Conservation (phyloP, 1,284 basidiomycete species). For the Anthracocystis walkeri region DNA sequence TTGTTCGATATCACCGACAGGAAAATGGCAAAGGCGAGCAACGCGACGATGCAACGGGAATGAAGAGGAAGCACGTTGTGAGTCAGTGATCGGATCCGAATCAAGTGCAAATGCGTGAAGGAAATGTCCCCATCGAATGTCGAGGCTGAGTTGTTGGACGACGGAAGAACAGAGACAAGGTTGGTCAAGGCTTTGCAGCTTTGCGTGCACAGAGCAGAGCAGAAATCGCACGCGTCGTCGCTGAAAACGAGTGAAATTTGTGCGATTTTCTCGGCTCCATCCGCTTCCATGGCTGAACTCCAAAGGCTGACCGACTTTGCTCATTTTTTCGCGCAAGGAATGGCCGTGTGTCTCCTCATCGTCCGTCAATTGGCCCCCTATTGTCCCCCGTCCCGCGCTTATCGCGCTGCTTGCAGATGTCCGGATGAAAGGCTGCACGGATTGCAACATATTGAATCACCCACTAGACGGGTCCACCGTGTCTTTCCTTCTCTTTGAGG, state of each 20-base stretch:
- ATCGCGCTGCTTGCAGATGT: background rate
- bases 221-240: constrained; percentile 5
- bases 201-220: constrained; percentile 3
- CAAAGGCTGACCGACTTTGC: background rate
- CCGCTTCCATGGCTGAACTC: constrained; percentile 6
- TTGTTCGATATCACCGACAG: background rate
- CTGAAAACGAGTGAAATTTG: constrained; percentile 8
- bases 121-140: background rate
- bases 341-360: background rate
- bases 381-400: background rate
- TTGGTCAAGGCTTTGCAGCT: too few species aligned
- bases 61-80: constrained; percentile 1
- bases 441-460: background rate
- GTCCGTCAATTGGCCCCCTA: background rate
- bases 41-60: background rate
- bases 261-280: constrained; percentile 10
- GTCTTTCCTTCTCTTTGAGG: background rate
- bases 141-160: constrained; percentile 9
- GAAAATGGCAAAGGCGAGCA: background rate
- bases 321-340: background rate
- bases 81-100: constrained; percentile 17
- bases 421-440: background rate
- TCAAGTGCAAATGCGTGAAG: background rate
- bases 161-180: background rate
- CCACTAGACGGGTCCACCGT: background rate